Evolutionary conservation across 169 alveolate species (phyloP).

Genomic region (Cyclospora cayetanensis): DNA sequence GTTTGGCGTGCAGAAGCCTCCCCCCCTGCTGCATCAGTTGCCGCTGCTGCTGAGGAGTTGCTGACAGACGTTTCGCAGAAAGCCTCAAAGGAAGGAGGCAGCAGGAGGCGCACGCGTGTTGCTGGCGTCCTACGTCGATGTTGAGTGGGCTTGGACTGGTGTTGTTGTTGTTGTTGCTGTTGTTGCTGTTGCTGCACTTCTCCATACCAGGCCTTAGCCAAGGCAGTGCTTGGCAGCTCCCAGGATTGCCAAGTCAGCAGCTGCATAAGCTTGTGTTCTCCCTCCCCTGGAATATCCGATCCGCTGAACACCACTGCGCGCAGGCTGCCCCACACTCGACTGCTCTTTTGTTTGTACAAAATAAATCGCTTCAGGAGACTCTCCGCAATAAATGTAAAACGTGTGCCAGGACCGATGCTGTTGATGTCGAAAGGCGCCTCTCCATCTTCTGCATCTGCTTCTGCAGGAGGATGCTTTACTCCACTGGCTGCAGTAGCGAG

Average conservation of each 20-base stretch:
- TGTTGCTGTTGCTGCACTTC: constrained; percentile 66
- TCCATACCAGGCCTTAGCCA: constrained; percentile 18
- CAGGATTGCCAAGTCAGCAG: constrained; percentile 71
- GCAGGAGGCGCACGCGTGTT: not conserved
- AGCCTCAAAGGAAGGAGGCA: constrained; percentile 8
- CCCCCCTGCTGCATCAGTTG: not conserved
- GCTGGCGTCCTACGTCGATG: not conserved
- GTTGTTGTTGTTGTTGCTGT: constrained; percentile 43
- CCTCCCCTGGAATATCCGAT: constrained; percentile 98
- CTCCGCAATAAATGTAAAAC: constrained; percentile 93
- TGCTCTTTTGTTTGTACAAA: constrained; percentile 1
- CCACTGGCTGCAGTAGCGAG: too few species aligned
- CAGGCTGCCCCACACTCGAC: constrained; percentile 48
- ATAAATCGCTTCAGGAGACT: constrained; percentile 52
- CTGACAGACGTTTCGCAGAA: not conserved
- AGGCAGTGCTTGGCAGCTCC: constrained; percentile 2
- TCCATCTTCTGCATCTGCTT: constrained; percentile 16
- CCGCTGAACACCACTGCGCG: constrained; percentile 37
- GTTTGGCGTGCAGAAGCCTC: not conserved
- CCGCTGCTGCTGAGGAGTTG: constrained; percentile 1
- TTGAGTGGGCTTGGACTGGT: too few species aligned
- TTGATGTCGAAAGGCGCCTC: constrained; percentile 93
- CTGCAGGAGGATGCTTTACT: too few species aligned
- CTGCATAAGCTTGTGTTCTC: constrained; percentile 98
- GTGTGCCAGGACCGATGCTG: constrained; percentile 99